Evolutionary conservation across 2,329 filamentous ascomycete species (phyloP).

Genomic region (Verticillium tricorpus): DNA sequence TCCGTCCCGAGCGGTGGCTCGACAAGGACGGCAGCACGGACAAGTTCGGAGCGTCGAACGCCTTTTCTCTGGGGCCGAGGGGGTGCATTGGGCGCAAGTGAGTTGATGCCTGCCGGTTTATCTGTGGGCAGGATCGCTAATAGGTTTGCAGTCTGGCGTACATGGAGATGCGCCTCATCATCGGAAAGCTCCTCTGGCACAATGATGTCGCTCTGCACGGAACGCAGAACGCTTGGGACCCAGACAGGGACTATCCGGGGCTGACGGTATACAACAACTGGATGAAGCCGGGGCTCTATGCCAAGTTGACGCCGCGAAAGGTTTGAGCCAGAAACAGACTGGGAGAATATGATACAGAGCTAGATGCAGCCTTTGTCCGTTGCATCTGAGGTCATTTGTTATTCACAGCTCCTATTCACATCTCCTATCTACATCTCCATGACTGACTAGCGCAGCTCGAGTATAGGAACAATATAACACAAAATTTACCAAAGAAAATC

Average conservation of each 20-base stretch:
- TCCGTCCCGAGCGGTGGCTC: constrained; percentile 35
- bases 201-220: constrained; percentile 1
- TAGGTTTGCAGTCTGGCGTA: background rate
- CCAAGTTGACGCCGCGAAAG: background rate
- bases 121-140: background rate
- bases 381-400: too few relatives aligned
- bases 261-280: constrained; percentile 2
- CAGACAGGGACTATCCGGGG: constrained; percentile 1
- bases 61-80: constrained; percentile 34
- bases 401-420: too few relatives aligned
- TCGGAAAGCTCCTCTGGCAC: constrained; percentile 2
- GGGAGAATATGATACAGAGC: too few relatives aligned
- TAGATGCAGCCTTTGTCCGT: too few relatives aligned
- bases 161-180: constrained; percentile 2
- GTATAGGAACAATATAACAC: too few relatives aligned
- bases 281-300: constrained; percentile 1
- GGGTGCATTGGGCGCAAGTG: constrained; percentile 30
- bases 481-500: too few relatives aligned
- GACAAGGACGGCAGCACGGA: constrained; percentile 21
- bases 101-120: background rate
- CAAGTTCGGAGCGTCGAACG: constrained; percentile 28
- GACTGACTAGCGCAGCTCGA: too few relatives aligned
- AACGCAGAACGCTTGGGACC: background rate
- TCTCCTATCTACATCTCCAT: too few relatives aligned
- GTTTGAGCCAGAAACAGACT: background rate